Conservation (phyloP, 441 rosid genomes). For the Kokia cookei region DNA sequence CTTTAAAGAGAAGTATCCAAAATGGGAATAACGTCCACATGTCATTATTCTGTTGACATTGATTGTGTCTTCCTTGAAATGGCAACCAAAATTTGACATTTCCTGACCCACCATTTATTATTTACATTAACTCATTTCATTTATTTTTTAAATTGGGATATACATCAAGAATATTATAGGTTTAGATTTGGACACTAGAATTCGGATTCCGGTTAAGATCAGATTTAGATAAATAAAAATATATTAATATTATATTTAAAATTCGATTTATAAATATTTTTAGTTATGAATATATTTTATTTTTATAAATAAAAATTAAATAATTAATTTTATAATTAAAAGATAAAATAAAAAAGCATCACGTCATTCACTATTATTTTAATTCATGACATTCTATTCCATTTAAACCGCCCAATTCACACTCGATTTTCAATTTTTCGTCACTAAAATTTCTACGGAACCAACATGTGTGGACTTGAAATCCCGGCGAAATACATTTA, state of each 20-base stretch:
- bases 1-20: neutral
- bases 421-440: neutral
- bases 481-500: neutral
- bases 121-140: conserved; percentile 5
- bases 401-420: neutral
- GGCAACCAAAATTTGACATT: conserved; percentile 34
- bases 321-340: too few species aligned
- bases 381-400: neutral
- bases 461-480: too few species aligned
- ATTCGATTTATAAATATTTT: too few species aligned
- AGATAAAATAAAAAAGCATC: too few species aligned
- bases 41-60: conserved; percentile 6
- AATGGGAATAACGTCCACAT: neutral
- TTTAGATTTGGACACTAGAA: too few species aligned
- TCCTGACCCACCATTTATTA: neutral
- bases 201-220: too few species aligned
- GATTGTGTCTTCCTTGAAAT: conserved; percentile 37
- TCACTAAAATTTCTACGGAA: neutral
- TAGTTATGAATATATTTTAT: too few species aligned
- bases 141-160: neutral
- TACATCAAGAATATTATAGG: too few species aligned
- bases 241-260: too few species aligned
- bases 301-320: too few species aligned
- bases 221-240: too few species aligned
- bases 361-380: too few species aligned